Conservation (phyloP, 148 eudicot species). For the Agrostemma githago region DNA sequence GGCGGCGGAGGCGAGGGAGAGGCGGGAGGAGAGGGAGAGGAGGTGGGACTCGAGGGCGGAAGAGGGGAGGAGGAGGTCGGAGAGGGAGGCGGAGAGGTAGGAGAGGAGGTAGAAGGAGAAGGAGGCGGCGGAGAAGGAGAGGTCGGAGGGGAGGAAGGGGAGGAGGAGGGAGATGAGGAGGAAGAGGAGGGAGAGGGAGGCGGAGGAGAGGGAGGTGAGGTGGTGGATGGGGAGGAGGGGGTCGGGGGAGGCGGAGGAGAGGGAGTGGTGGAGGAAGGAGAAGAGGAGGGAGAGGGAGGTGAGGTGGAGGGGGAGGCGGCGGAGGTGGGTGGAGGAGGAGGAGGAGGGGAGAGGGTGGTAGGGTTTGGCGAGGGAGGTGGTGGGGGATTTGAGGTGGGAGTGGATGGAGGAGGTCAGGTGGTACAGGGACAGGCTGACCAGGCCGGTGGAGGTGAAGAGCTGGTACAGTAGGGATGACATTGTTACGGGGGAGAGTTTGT, state of each 20-base stretch:
- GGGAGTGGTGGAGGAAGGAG: slow-evolving; percentile 43
- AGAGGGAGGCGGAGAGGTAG: slow-evolving; percentile 37
- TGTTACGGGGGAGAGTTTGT: background rate
- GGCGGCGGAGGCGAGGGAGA: slow-evolving; percentile 49
- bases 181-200: slow-evolving; percentile 61
- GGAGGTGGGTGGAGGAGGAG: slow-evolving; percentile 29
- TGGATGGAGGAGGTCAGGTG: slow-evolving; percentile 57
- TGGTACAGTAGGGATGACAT: slow-evolving; percentile 58
- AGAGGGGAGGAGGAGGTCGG: slow-evolving; percentile 34
- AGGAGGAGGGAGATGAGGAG: slow-evolving; percentile 43
- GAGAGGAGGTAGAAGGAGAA: slow-evolving; percentile 48
- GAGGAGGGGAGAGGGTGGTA: slow-evolving; percentile 50
- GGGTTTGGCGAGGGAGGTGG: slow-evolving; percentile 62
- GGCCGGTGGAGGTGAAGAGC: slow-evolving; percentile 37
- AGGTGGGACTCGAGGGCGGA: slow-evolving; percentile 56
- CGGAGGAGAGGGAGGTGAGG: slow-evolving; percentile 64
- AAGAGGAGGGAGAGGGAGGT: slow-evolving; percentile 36
- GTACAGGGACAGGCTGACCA: slow-evolving; percentile 50
- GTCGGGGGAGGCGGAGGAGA: slow-evolving; percentile 50
- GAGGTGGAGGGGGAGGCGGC: slow-evolving; percentile 51
- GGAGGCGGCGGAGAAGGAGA: slow-evolving; percentile 62
- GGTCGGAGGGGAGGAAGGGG: slow-evolving; percentile 52
- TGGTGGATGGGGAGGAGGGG: slow-evolving; percentile 78
- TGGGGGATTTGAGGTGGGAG: slow-evolving; percentile 60
- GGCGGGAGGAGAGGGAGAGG: slow-evolving; percentile 43